phyloP scores from a whole-genome alignment of 352 stramenopile species.

The Globisporangium carolinianum region DNA sequence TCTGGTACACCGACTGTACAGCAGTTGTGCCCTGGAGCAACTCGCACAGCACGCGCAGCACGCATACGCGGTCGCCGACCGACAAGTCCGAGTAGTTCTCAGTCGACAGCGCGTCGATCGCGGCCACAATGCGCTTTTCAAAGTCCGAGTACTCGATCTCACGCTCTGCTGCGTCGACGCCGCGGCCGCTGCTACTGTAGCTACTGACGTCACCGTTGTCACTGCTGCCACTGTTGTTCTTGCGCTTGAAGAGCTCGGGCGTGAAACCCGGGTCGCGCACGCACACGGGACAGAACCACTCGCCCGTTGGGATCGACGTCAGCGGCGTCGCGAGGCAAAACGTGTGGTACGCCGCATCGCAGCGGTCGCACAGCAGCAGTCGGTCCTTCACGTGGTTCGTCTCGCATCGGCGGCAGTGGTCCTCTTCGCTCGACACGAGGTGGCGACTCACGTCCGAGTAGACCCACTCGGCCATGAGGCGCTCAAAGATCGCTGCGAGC shows the following conservation, averaged over 20 bases:
- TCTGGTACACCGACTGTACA: conserved; percentile 58
- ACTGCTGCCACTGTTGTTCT: conserved; percentile 16
- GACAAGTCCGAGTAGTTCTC: conserved; percentile 59
- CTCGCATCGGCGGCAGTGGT: conserved; percentile 70
- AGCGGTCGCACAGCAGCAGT: conserved; percentile 71
- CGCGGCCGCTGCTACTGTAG: conserved; percentile 9
- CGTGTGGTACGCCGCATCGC: conserved; percentile 78
- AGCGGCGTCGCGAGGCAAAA: conserved; percentile 71
- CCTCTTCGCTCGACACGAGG: conserved; percentile 63
- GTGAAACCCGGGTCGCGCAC: conserved; percentile 44
- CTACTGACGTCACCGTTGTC: background rate
- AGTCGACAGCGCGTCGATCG: conserved; percentile 58
- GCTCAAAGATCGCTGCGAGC: conserved; percentile 67
- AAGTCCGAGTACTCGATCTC: conserved; percentile 43
- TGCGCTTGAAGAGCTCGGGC: conserved; percentile 47
- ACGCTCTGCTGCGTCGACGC: conserved; percentile 11
- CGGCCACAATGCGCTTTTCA: conserved; percentile 48
- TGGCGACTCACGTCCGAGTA: conserved; percentile 44
- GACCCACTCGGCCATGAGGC: conserved; percentile 77
- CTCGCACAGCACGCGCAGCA: conserved; percentile 62
- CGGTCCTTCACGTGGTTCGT: conserved; percentile 62
- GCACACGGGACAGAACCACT: conserved; percentile 78
- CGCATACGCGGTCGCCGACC: conserved; percentile 42
- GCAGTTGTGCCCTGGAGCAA: conserved; percentile 41
- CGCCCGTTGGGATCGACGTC: conserved; percentile 38